These are phyloP conservation scores for Bauhinia variegata DNA, from an alignment of 306 rosid species.

Conservation along the genomic window DNA sequence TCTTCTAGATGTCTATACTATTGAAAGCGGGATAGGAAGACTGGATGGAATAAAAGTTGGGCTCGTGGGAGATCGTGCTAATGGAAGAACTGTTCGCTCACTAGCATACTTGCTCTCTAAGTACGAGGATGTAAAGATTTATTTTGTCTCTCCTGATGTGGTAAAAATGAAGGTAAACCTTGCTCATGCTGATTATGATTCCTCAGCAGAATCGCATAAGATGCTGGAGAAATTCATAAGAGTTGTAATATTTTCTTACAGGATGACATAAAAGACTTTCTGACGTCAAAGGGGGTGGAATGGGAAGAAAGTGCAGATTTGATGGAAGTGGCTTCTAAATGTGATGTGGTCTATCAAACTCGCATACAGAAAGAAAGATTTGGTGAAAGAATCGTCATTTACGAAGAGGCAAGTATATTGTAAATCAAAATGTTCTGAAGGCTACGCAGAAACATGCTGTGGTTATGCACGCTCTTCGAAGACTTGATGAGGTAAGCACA, in stretches of 20 bases:
- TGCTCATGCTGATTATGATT: neutral
- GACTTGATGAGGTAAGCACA: constrained; percentile 57
- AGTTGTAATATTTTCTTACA: constrained; percentile 16
- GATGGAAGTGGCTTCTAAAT: constrained; percentile 56
- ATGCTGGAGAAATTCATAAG: neutral
- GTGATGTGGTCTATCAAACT: constrained; percentile 67
- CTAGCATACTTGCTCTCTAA: constrained; percentile 61
- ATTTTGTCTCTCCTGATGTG: constrained; percentile 58
- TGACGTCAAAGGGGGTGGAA: constrained; percentile 46
- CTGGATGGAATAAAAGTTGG: constrained; percentile 58
- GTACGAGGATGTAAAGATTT: constrained; percentile 53
- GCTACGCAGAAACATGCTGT: constrained; percentile 59
- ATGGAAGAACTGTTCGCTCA: constrained; percentile 64
- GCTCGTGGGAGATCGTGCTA: constrained; percentile 62
- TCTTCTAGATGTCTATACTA: constrained; percentile 58
- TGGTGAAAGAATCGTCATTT: constrained; percentile 55
- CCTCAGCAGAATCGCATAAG: neutral
- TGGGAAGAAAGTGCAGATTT: constrained; percentile 67
- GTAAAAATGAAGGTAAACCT: constrained; percentile 58
- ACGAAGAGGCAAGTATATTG: constrained; percentile 64
- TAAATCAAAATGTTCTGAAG: constrained; percentile 44
- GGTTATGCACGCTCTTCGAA: constrained; percentile 63
- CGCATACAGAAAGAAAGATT: constrained; percentile 60
- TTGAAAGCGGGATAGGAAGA: constrained; percentile 56
- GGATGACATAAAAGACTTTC: constrained; percentile 62